phyloP scores from a whole-genome alignment of 2,329 filamentous ascomycete species.

The Lachnellula occidentalis region DNA sequence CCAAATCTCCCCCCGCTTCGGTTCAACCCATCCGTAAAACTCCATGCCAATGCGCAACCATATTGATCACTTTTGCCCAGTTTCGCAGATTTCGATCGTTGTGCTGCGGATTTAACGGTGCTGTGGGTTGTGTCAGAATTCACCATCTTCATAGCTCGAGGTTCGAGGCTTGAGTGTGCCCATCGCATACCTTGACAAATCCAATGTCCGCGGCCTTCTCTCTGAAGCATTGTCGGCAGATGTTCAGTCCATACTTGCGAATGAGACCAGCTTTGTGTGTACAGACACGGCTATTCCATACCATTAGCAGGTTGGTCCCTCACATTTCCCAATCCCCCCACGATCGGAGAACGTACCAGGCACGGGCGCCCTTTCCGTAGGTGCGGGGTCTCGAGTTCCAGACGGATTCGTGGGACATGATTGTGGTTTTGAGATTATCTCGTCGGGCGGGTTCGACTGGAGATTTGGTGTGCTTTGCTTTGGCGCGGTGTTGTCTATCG shows the following conservation, averaged over 20 bases:
- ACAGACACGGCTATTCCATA: slow-evolving; percentile 63
- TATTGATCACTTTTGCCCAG: slow-evolving; percentile 10
- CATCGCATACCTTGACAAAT: slow-evolving; percentile 58
- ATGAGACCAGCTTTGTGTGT: slow-evolving; percentile 98
- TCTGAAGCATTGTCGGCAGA: slow-evolving; percentile 75
- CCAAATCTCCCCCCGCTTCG: not conserved
- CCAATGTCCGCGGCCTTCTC: slow-evolving; percentile 69
- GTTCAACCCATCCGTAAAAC: slow-evolving; percentile 6
- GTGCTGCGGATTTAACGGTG: slow-evolving; percentile 23
- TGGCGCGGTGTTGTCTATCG: not conserved
- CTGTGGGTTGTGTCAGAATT: slow-evolving; percentile 11
- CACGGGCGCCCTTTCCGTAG: slow-evolving; percentile 94
- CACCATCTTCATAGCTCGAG: not conserved
- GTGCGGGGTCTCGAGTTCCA: slow-evolving; percentile 98
- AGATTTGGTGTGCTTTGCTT: not conserved
- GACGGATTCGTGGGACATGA: slow-evolving; percentile 89
- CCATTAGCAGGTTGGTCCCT: slow-evolving; percentile 10
- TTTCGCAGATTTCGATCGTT: slow-evolving; percentile 14
- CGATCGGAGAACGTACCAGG: slow-evolving; percentile 63
- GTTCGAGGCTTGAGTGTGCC: not conserved
- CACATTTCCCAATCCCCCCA: not conserved
- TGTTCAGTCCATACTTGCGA: slow-evolving; percentile 98
- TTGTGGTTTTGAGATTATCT: slow-evolving; percentile 32
- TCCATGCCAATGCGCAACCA: slow-evolving; percentile 7
- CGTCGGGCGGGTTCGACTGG: not conserved